Evolutionary conservation across 2,329 filamentous ascomycete genomes (phyloP).

Genomic region (Aspergillus chevalieri): DNA sequence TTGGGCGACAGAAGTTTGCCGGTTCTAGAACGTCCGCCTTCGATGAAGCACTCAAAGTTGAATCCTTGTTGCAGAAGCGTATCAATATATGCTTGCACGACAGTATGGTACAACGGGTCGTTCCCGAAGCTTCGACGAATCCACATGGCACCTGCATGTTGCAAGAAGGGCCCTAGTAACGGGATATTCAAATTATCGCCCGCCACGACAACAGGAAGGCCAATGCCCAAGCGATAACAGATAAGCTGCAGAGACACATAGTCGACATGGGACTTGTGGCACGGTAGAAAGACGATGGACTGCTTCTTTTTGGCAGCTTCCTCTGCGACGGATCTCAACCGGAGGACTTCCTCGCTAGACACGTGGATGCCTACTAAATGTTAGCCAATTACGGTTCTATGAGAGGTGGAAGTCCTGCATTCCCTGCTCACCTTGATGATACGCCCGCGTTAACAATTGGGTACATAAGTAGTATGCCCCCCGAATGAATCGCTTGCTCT

Average conservation of each 20-base stretch:
- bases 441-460: constrained; percentile 83
- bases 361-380: constrained; percentile 68
- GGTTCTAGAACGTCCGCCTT: constrained; percentile 85
- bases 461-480: constrained; percentile 85
- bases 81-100: constrained; percentile 97
- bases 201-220: constrained; percentile 83
- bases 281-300: constrained; percentile 91
- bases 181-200: constrained; percentile 97
- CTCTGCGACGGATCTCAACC: constrained; percentile 74
- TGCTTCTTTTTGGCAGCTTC: constrained; percentile 80
- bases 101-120: constrained; percentile 78
- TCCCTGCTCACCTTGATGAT: constrained; percentile 66
- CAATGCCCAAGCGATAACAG: constrained; percentile 86
- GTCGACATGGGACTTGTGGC: constrained; percentile 90
- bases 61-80: constrained; percentile 82
- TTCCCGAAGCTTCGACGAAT: constrained; percentile 89
- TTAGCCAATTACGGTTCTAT: constrained; percentile 2
- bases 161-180: constrained; percentile 78
- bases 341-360: constrained; percentile 84
- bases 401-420: background rate
- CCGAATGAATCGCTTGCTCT: constrained; percentile 86
- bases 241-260: constrained; percentile 94
- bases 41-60: constrained; percentile 96
- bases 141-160: constrained; percentile 96
- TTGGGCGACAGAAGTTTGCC: constrained; percentile 92